Evolutionary conservation across 495 filamentous ascomycete species (phyloP), one percentile per base, ranked within the genome.

Genomic region (Rhizodiscina lignyota): DNA sequence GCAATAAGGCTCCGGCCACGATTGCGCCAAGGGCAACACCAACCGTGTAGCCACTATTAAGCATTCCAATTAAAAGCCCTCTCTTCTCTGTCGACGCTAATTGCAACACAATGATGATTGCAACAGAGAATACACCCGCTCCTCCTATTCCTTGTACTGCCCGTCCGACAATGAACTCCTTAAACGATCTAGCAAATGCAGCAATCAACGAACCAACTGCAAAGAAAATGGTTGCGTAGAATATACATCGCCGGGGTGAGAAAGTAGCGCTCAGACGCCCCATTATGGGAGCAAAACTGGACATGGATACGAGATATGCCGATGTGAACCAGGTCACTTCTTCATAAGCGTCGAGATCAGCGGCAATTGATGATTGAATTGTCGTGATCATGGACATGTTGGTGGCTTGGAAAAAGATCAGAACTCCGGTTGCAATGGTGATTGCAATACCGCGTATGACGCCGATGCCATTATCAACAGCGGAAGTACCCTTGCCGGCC

Each of bases 331-430:
- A 87, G 42, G 68, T 74, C 15, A 70, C 71, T 30, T 72, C 54
- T 18, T 70, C 69, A 48, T 78, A 84, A 5, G 77, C 69, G 60
- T 83, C 63, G 1, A 84, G 57, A 38, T 83, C 79, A 15, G 61
- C 62, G 1, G 79, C 77, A 43, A 87, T 82, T 26, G 59, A 56
- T 2, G 72, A 77, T 53, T 83, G 79, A 1, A 73, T 77, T 18
- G 79, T 84, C 4, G 74, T 79, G 40, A 87, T 71, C 44, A 79
- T 71, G 19, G 70, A 75, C 61, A 83, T 79, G 52, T 87, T 85
- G 42, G 65, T 68, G 2, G 56, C 56, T 51, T 54, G 49, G 4
- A 57, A 41, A 33, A 57, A 57, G 35, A 57, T 50, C 4, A 57
- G 42, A 26, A 43, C 21, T 22, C 47, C 52, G 19, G 55, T 50